Evolutionary conservation across 225 moss, liverwort and hornwort species (phyloP), one percentile per base, ranked within the genome.

Genomic region (Bryoerythrophyllum caledonicum): DNA sequence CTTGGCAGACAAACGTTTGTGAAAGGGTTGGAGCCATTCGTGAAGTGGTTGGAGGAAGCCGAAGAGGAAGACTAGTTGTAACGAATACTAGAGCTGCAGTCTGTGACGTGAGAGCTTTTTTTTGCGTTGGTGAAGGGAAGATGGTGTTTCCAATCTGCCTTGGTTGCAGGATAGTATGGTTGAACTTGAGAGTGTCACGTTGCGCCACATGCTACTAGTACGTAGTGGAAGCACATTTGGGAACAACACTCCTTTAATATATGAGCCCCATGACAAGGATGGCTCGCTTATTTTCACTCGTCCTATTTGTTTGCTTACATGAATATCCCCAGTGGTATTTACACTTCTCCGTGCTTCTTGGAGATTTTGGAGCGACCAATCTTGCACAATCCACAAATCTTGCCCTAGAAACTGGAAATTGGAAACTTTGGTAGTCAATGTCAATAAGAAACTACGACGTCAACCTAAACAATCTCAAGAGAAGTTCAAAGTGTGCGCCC

Each of bases 21-120:
- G 59, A 96, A 96, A 76, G 89, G 93, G 32, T 87, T 96, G 37
- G 95, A 96, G 76, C 91, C 95, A 4, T 96, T 96, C 46, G 93
- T 93, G 21, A 96, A 93, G 79, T 96, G 95, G 95, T 80, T 95
- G 77, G 95, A 95, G 64, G 95, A 95, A 83, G 95, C 93, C n/a
- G 93, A 95, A 80, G 95, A 93, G 87, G 95, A 95, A 79, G 93
- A 68, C 32, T 68, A 68, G 52, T 10, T 51, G 34, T 15, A 62
- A 49, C 62, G 8, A 49, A 34, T 61, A 21, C 13, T 32, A 23
- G 48, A 15, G 32, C 46, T 72, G 60, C 44, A 27, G 46, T 60
- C 4, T 60, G 62, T 49, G 32, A 49, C 34, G 32, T 62, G 62
- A 62, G 73, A 73, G 73, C 49, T 27, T 62, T 49, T 49, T 62